These are phyloP conservation scores for Panicum virgatum DNA, from an alignment of 202 grass and related monocot genomes.

Conservation along the genomic window DNA sequence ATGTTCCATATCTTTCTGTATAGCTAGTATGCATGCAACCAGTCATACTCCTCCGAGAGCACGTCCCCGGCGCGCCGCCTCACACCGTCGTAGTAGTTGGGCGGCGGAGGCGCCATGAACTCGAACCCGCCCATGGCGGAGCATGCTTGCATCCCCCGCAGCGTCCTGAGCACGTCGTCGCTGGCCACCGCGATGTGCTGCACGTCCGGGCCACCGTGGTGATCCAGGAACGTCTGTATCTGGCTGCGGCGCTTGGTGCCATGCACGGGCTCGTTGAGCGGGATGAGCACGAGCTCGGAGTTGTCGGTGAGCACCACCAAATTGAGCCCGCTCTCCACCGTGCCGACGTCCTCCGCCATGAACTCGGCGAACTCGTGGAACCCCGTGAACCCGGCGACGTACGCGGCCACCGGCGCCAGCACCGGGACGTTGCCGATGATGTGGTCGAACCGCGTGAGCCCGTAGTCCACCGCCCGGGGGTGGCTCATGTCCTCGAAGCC, in stretches of 20 bases:
- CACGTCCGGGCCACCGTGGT: conserved; percentile 85
- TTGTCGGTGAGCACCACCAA: conserved; percentile 90
- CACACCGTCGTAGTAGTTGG: conserved; percentile 76
- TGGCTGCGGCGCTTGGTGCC: conserved; percentile 95
- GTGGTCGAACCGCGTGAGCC: conserved; percentile 71
- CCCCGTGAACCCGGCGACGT: conserved; percentile 68
- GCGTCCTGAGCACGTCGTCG: conserved; percentile 66
- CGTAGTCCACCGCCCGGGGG: conserved; percentile 41
- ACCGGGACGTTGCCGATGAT: conserved; percentile 81
- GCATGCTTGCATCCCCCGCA: conserved; percentile 68
- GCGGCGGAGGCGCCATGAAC: conserved; percentile 63
- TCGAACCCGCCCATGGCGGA: conserved; percentile 77
- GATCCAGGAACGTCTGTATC: conserved; percentile 91
- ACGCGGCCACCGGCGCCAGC: conserved; percentile 41
- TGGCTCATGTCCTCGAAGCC: conserved; percentile 55
- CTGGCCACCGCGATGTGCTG: conserved; percentile 89
- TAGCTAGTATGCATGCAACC: not conserved
- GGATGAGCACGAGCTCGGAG: conserved; percentile 72
- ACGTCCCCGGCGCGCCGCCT: conserved; percentile 69
- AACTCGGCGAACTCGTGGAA: conserved; percentile 99
- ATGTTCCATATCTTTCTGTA: not conserved
- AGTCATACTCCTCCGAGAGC: conserved; percentile 61
- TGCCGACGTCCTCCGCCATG: conserved; percentile 81
- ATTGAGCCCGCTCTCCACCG: conserved; percentile 88
- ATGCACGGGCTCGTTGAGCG: conserved; percentile 90